Evolutionary conservation across 108 stramenopile genomes (phyloP).

Genomic region (Cyclotella baltica): DNA sequence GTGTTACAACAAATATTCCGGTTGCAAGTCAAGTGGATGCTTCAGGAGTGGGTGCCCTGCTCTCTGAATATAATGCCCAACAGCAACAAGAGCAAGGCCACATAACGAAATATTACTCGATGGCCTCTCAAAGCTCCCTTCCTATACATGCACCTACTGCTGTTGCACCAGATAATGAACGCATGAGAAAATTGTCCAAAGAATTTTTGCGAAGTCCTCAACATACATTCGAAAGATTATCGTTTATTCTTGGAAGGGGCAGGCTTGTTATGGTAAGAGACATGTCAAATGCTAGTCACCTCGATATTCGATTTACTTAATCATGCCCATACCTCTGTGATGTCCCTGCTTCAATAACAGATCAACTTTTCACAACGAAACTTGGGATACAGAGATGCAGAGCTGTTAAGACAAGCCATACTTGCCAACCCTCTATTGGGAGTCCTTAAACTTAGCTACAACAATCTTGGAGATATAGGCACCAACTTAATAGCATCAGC

Average conservation of each 20-base stretch:
- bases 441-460: constrained; percentile 84
- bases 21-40: background rate
- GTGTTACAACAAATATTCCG: background rate
- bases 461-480: constrained; percentile 73
- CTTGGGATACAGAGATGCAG: constrained; percentile 58
- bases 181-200: constrained; percentile 10
- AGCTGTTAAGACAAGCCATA: constrained; percentile 58
- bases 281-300: background rate
- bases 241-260: constrained; percentile 32
- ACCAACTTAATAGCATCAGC: constrained; percentile 69
- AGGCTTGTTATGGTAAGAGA: constrained; percentile 47
- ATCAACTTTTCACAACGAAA: constrained; percentile 79
- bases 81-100: background rate
- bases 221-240: constrained; percentile 21
- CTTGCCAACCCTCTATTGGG: constrained; percentile 67
- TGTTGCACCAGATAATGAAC: background rate
- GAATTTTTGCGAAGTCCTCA: constrained; percentile 7
- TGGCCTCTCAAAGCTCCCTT: constrained; percentile 8
- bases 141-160: constrained; percentile 8
- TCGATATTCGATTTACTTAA: background rate
- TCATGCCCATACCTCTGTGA: background rate
- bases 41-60: background rate
- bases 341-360: constrained; percentile 28
- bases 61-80: background rate
- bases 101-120: background rate